Evolutionary conservation across 1,284 basidiomycete species (phyloP), one percentile per base, ranked within the genome.

Genomic region (Microbotryum intermedium): DNA sequence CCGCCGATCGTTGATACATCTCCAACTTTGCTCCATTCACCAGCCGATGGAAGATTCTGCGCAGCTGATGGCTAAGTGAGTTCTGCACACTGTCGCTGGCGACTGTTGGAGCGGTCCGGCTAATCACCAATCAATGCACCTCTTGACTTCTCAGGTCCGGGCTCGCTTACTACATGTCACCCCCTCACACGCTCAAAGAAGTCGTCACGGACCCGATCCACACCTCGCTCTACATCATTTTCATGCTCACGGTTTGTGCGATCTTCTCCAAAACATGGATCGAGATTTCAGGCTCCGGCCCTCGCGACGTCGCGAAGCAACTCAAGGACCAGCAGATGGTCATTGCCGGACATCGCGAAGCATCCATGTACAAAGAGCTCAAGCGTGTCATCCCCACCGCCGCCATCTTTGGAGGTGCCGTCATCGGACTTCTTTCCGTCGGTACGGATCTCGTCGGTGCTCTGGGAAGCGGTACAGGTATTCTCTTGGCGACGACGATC

Each of bases 221-320:
- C 79, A 94, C 90, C 0, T 79, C 83, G 43, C 79, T 97, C 71
- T 97, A 98, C 78, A 85, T 97, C 72, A 78, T 83, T 7, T 97
- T 97, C 78, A 95, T 94, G 77, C 81, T 94, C 62, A 85, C 87
- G 39, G 90, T 91, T 16, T 98, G 94, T 74, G 94, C 94, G 16
- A 80, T 97, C 70, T 97, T 98, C 81, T 93, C 89, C 75, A 97
- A 97, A 82, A 95, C 94, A 6, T 98, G 94, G 94, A 97, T 98
- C 72, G 94, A 97, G 73, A 91, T 97, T 44, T 97, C 91, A 2
- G 94, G 94, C 42, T 88, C 86, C 59, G 92, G 94, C 20, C 94
- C 94, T 20, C 80, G 94, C 56, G 94, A 98, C 70, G 86, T 98
- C 57, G 94, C 94, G 59, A 95, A 94, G 78, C 93, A 98, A 77